These are phyloP conservation scores for Ascochyta clinopodiicola DNA, from an alignment of 2,329 filamentous ascomycete species.

Conservation along the genomic window DNA sequence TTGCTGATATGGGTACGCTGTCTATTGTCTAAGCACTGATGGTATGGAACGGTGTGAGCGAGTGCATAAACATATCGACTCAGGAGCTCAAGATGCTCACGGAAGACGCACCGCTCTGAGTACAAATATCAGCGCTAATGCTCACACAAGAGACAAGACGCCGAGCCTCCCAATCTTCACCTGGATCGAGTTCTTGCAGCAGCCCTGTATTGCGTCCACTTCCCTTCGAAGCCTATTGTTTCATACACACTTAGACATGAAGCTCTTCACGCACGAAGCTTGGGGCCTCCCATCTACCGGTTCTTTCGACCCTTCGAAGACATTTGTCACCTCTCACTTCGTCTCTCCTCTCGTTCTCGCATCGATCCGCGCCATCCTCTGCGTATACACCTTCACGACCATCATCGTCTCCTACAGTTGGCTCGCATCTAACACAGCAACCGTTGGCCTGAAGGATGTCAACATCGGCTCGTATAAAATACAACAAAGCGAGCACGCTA, in stretches of 20 bases:
- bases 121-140: constrained; percentile 4
- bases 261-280: constrained; percentile 24
- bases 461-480: constrained; percentile 61
- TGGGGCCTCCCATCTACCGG: constrained; percentile 29
- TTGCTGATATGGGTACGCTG: constrained; percentile 1
- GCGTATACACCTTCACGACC: constrained; percentile 71
- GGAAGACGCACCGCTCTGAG: background rate
- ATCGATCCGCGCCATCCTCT: constrained; percentile 56
- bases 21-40: background rate
- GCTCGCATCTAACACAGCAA: constrained; percentile 43
- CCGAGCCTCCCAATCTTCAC: background rate
- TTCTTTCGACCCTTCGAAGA: constrained; percentile 58
- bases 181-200: background rate
- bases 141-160: background rate
- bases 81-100: background rate
- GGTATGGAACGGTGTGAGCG: background rate
- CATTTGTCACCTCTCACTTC: constrained; percentile 81
- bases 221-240: background rate
- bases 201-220: background rate
- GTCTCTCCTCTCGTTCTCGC: constrained; percentile 68
- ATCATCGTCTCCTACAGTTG: constrained; percentile 72
- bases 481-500: constrained; percentile 63
- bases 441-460: constrained; percentile 31
- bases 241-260: constrained; percentile 12
- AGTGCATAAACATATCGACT: background rate